These are phyloP conservation scores for Patellaria atrata DNA, from an alignment of 495 filamentous ascomycete genomes.

Conservation along the genomic window DNA sequence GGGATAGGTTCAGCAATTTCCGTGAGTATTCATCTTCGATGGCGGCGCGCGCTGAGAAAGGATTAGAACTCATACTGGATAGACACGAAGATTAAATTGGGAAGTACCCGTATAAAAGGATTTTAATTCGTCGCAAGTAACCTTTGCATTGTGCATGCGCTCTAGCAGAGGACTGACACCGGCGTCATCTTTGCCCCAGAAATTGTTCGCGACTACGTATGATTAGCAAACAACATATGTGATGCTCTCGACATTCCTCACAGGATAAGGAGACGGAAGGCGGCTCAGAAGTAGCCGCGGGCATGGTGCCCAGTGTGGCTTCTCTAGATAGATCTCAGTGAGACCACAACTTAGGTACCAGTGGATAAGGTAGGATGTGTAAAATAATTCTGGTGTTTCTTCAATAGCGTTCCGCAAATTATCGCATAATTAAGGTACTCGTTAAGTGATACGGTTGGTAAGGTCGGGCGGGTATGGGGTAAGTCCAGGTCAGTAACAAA, in stretches of 20 bases:
- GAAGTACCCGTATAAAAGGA: conserved; percentile 68
- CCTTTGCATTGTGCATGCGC: conserved; percentile 91
- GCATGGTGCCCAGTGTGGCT: conserved; percentile 36
- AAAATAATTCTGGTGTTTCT: no score
- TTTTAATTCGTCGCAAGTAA: conserved; percentile 88
- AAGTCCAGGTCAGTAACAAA: no score
- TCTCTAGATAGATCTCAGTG: no score
- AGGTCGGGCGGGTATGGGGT: no score
- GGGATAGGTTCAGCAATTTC: conserved; percentile 71
- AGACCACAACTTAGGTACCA: no score
- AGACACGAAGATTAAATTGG: conserved; percentile 5
- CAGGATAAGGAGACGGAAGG: conserved; percentile 51
- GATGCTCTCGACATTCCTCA: conserved; percentile 20
- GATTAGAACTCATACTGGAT: conserved; percentile 5
- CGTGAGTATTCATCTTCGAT: conserved; percentile 98
- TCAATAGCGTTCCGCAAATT: no score
- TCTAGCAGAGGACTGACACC: conserved; percentile 85
- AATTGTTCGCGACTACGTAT: conserved; percentile 83
- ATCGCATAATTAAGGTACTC: no score
- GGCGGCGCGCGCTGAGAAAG: conserved; percentile 53
- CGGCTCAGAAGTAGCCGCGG: conserved; percentile 42
- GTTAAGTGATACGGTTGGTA: no score
- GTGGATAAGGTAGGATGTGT: no score
- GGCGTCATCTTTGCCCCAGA: conserved; percentile 99
- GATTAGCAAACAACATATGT: conserved; percentile 12